phyloP scores from a whole-genome alignment of 371 early-diverging fungal species.

The Cokeromyces recurvatus region DNA sequence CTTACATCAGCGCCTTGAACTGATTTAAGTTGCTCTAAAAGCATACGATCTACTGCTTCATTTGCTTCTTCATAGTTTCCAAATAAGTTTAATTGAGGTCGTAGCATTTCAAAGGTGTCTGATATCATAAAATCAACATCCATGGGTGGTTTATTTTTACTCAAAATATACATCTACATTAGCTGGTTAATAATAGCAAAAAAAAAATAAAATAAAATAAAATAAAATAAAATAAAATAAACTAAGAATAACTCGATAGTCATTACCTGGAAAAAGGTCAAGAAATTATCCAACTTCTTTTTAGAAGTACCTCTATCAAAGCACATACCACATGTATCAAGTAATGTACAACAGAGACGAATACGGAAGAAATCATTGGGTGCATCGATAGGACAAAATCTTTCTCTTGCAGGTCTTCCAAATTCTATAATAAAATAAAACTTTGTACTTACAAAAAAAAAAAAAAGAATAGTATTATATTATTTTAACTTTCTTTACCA shows the following conservation, averaged over 20 bases:
- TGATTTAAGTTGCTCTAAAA: slow-evolving; percentile 47
- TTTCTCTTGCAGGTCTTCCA: slow-evolving; percentile 68
- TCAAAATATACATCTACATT: slow-evolving; percentile 74
- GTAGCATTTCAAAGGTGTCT: slow-evolving; percentile 74
- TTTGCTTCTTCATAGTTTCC: slow-evolving; percentile 79
- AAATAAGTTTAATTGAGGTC: slow-evolving; percentile 59
- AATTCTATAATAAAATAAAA: slow-evolving; percentile 47
- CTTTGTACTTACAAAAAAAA: not conserved
- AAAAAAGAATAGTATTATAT: too few relatives aligned
- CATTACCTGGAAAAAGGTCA: slow-evolving; percentile 68
- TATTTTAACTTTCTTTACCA: too few relatives aligned
- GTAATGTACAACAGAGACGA: slow-evolving; percentile 79
- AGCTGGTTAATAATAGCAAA: too few relatives aligned
- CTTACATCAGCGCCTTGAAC: slow-evolving; percentile 40
- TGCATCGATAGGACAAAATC: slow-evolving; percentile 69
- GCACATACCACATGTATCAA: slow-evolving; percentile 86
- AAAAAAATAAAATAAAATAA: not conserved
- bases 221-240: too few relatives aligned
- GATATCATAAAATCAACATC: slow-evolving; percentile 87
- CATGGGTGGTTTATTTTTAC: slow-evolving; percentile 79
- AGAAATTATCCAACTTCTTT: slow-evolving; percentile 67
- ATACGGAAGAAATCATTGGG: slow-evolving; percentile 93
- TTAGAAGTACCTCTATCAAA: slow-evolving; percentile 71
- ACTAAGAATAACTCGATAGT: not conserved
- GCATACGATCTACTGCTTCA: slow-evolving; percentile 57